phyloP scores from a whole-genome alignment of 805 yeast genomes.

The Zygotorulaspora danielsina region DNA sequence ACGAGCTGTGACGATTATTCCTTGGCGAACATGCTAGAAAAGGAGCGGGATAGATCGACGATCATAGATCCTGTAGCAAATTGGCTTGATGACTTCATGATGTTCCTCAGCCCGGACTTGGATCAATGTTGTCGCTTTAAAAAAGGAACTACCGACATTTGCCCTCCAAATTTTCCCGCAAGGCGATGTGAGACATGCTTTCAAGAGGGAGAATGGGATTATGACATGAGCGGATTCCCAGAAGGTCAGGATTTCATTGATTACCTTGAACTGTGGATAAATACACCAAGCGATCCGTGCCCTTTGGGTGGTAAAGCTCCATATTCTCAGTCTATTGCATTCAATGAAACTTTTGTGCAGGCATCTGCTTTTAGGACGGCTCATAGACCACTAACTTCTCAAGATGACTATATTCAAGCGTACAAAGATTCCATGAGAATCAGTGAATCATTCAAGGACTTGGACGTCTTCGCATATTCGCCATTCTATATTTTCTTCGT shows the following conservation, averaged over 20 bases:
- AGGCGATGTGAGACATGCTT: conserved; percentile 74
- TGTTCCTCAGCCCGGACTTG: conserved; percentile 81
- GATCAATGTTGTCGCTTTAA: conserved; percentile 80
- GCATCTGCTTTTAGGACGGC: conserved; percentile 75
- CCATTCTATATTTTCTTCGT: conserved; percentile 91
- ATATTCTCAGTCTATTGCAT: conserved; percentile 56
- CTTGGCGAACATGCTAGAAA: conserved; percentile 73
- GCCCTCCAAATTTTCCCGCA: conserved; percentile 55
- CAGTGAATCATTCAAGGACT: conserved; percentile 50
- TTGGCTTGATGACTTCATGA: conserved; percentile 89
- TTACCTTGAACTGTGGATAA: conserved; percentile 77
- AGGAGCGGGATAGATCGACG: conserved; percentile 71
- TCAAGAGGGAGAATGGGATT: conserved; percentile 58
- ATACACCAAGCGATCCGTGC: conserved; percentile 80
- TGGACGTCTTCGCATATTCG: conserved; percentile 80
- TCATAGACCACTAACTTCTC: conserved; percentile 76
- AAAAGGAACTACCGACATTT: conserved; percentile 54
- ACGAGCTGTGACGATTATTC: conserved; percentile 79
- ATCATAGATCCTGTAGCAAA: conserved; percentile 79
- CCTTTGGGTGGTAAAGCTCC: conserved; percentile 97
- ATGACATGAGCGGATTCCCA: conserved; percentile 80
- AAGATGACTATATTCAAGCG: conserved; percentile 76
- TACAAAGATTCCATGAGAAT: conserved; percentile 68
- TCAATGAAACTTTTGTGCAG: conserved; percentile 41
- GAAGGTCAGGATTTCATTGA: conserved; percentile 64